Percentiles rank a stretch among this genome's conserved stretches.
Evolutionary conservation across 2,329 filamentous ascomycete genomes (phyloP).

Genomic region (Golovinomyces cichoracearum): DNA sequence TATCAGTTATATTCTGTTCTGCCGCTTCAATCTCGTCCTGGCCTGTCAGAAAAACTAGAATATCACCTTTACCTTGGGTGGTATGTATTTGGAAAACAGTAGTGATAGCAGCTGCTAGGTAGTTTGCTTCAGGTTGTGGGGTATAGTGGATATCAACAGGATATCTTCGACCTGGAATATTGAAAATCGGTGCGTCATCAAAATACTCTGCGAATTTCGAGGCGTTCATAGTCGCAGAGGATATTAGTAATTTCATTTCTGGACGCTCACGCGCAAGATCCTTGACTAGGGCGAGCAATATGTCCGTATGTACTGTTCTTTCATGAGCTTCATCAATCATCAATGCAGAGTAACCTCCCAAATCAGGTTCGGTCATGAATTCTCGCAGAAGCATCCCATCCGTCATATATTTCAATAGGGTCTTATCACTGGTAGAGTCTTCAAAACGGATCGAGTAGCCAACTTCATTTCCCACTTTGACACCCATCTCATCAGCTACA

Average conservation of each 20-base stretch:
- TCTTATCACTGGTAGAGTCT: conserved; percentile 74
- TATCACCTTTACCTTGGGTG: conserved; percentile 61
- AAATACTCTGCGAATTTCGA: conserved; percentile 82
- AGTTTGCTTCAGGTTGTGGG: conserved; percentile 75
- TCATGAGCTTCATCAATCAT: conserved; percentile 99
- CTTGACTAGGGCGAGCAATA: conserved; percentile 66
- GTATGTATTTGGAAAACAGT: conserved; percentile 91
- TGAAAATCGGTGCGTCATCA: conserved; percentile 78
- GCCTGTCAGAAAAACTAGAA: conserved; percentile 80
- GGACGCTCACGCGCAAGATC: conserved; percentile 61
- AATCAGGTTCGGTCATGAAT: conserved; percentile 65
- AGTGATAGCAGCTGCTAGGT: conserved; percentile 69
- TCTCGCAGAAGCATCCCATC: conserved; percentile 85
- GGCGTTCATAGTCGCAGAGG: conserved; percentile 82
- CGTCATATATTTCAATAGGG: conserved; percentile 83
- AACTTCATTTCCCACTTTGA: conserved; percentile 72
- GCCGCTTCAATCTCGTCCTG: conserved; percentile 90
- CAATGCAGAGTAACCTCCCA: conserved; percentile 58
- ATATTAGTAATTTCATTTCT: conserved; percentile 74
- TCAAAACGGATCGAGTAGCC: conserved; percentile 92
- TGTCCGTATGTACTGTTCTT: conserved; percentile 70
- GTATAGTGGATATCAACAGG: conserved; percentile 85
- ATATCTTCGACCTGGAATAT: conserved; percentile 70
- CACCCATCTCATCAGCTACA: conserved; percentile 80
- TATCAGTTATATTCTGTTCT: conserved; percentile 61